Percentiles rank a stretch among this genome's conserved stretches.
Conservation (phyloP, 2,329 filamentous ascomycete species). For the Aulographum hederae region DNA sequence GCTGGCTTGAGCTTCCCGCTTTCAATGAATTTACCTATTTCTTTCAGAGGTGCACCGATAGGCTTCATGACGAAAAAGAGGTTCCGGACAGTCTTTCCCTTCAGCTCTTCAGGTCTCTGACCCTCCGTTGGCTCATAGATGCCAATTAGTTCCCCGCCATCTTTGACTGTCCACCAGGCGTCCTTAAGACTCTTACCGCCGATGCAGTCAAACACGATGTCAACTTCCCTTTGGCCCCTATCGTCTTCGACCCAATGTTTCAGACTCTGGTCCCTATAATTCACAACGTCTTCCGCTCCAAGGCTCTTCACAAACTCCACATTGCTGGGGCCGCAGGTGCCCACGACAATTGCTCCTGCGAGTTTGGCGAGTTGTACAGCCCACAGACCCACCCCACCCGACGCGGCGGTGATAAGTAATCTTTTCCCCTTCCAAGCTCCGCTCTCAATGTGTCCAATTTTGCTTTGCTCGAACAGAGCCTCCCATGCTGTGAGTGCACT, state of each 20-base stretch:
- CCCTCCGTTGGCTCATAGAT: slow-evolving; percentile 2
- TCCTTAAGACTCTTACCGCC: slow-evolving; percentile 23
- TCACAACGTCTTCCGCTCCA: slow-evolving; percentile 22
- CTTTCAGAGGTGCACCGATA: slow-evolving; percentile 16
- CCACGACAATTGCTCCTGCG: slow-evolving; percentile 20
- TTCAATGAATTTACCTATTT: slow-evolving; percentile 18
- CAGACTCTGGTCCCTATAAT: slow-evolving; percentile 18
- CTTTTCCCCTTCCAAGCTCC: slow-evolving; percentile 13
- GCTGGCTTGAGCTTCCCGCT: slow-evolving; percentile 14
- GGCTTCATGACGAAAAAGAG: slow-evolving; percentile 22
- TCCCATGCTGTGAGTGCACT: slow-evolving; percentile 4
- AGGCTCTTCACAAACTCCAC: slow-evolving; percentile 19
- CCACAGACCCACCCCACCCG: slow-evolving; percentile 27
- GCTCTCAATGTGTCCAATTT: slow-evolving; percentile 8
- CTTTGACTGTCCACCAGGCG: slow-evolving; percentile 23
- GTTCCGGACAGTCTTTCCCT: slow-evolving; percentile 8
- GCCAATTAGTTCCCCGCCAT: slow-evolving; percentile 10
- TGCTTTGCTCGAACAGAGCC: slow-evolving; percentile 4
- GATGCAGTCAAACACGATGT: slow-evolving; percentile 26
- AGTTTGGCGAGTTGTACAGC: slow-evolving; percentile 21
- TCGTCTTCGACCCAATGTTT: slow-evolving; percentile 15
- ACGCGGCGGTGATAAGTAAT: slow-evolving; percentile 26
- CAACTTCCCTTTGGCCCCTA: slow-evolving; percentile 12
- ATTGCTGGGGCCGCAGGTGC: slow-evolving; percentile 20
- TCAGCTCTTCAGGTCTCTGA: not conserved